These are phyloP conservation scores for Dalechampia spathulata DNA, from an alignment of 441 rosid species.

Conservation along the genomic window DNA sequence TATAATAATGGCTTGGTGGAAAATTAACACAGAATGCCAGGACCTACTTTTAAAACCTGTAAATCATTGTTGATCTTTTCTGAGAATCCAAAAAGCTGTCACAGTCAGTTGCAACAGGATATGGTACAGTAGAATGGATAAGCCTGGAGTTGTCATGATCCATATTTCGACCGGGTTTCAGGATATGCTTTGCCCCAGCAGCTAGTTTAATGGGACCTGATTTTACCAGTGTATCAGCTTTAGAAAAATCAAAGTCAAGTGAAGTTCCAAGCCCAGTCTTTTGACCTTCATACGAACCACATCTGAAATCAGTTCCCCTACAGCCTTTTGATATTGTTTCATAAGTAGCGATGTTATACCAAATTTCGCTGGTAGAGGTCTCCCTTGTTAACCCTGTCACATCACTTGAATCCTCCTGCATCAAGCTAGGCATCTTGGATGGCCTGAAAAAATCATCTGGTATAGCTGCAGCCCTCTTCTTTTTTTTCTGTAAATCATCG, in stretches of 20 bases:
- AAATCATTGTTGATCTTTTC: conserved; percentile 3
- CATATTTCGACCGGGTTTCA: neutral
- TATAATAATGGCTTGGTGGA: too few species aligned
- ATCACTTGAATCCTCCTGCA: neutral
- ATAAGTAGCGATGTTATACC: neutral
- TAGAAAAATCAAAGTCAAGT: neutral
- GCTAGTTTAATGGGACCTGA: neutral
- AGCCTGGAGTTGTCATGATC: conserved; percentile 1
- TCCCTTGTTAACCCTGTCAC: neutral
- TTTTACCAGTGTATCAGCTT: neutral
- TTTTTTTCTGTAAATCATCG: neutral
- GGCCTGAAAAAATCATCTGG: neutral
- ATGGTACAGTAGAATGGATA: conserved; percentile 3
- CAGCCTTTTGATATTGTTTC: neutral
- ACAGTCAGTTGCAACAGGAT: neutral
- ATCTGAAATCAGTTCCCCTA: neutral
- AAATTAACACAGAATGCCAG: neutral
- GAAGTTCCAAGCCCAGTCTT: neutral
- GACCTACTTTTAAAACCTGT: neutral
- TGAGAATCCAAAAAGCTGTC: conserved; percentile 1
- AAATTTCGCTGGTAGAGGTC: neutral
- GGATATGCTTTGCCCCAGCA: conserved; percentile 6
- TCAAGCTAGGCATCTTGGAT: conserved; percentile 1
- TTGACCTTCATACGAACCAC: neutral
- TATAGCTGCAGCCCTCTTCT: neutral